Conservation (phyloP, 2,329 filamentous ascomycete genomes). For the Drechslerella coelobrocha region DNA sequence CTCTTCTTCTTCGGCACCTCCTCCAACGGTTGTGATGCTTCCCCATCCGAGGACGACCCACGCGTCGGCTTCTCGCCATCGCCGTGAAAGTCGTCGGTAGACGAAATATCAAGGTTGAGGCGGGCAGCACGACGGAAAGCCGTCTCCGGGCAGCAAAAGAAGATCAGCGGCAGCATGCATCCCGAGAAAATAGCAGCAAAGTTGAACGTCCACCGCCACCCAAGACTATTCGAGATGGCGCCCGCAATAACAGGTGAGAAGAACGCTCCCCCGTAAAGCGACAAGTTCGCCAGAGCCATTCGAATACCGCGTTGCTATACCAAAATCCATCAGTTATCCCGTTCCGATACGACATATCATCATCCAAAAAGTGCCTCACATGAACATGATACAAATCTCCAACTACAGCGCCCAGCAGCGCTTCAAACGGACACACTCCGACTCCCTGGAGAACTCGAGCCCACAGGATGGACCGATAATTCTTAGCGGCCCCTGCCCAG, state of each 20-base stretch:
- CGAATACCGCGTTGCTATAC: slow-evolving; percentile 74
- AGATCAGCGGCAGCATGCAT: slow-evolving; percentile 70
- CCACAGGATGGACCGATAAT: slow-evolving; percentile 76
- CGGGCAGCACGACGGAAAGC: slow-evolving; percentile 72
- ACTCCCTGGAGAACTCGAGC: slow-evolving; percentile 86
- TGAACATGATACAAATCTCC: slow-evolving; percentile 92
- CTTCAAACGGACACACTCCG: slow-evolving; percentile 86
- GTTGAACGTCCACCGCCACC: slow-evolving; percentile 90
- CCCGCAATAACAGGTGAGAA: slow-evolving; percentile 89
- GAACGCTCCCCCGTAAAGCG: slow-evolving; percentile 74
- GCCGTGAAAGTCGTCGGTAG: slow-evolving; percentile 55
- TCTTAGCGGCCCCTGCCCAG: slow-evolving; percentile 74
- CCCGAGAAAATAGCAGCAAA: slow-evolving; percentile 84
- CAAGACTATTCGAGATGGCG: slow-evolving; percentile 76
- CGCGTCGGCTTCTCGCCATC: slow-evolving; percentile 30
- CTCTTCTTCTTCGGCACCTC: slow-evolving; percentile 28
- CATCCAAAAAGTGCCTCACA: slow-evolving; percentile 55
- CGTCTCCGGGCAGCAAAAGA: slow-evolving; percentile 85
- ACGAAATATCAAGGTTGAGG: slow-evolving; percentile 73
- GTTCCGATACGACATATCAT: background rate
- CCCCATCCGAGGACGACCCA: slow-evolving; percentile 38
- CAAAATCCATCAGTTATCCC: background rate
- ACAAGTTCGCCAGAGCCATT: slow-evolving; percentile 80
- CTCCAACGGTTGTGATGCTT: slow-evolving; percentile 9
- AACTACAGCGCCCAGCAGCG: slow-evolving; percentile 83